A percentile compares a stretch with the other conserved stretches of the same genome.
phyloP scores from a whole-genome alignment of 2,329 filamentous ascomycete genomes.

The Calonectria montana region DNA sequence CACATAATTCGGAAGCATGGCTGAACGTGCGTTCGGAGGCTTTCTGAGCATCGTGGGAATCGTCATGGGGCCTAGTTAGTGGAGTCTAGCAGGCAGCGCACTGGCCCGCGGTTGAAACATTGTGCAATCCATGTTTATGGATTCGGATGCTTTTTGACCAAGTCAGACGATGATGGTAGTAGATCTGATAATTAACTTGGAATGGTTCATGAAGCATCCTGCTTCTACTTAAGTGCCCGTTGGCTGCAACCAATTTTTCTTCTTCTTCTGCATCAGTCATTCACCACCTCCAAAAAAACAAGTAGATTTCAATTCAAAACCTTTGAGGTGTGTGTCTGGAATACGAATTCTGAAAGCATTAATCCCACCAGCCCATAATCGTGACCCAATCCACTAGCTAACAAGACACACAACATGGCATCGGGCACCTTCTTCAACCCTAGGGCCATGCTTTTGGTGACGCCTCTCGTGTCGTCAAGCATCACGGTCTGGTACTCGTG shows the following conservation, averaged over 20 bases:
- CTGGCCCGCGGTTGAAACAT: not conserved
- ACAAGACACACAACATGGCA: conserved; percentile 46
- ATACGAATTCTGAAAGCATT: not conserved
- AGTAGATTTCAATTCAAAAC: not conserved
- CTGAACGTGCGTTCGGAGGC: conserved; percentile 11
- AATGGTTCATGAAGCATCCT: not conserved
- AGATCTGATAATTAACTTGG: not conserved
- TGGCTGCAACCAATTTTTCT: not conserved
- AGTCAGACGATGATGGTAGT: not conserved
- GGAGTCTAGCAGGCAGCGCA: not conserved
- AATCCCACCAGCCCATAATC: not conserved
- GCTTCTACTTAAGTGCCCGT: not conserved
- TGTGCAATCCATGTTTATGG: not conserved
- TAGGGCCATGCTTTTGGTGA: conserved; percentile 52
- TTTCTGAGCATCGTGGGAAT: not conserved
- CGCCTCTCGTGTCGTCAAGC: conserved; percentile 60
- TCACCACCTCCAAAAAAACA: not conserved
- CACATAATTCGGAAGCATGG: not conserved
- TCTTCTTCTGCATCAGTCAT: not conserved
- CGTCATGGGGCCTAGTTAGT: not conserved
- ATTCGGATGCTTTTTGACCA: conserved; percentile 10
- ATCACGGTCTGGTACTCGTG: conserved; percentile 57
- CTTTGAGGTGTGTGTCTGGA: not conserved
- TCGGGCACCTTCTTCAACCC: conserved; percentile 52
- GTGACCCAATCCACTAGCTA: not conserved